Base-by-base conservation (phyloP, 495 filamentous ascomycete genomes). In the Aspergillus homomorphus region DNA sequence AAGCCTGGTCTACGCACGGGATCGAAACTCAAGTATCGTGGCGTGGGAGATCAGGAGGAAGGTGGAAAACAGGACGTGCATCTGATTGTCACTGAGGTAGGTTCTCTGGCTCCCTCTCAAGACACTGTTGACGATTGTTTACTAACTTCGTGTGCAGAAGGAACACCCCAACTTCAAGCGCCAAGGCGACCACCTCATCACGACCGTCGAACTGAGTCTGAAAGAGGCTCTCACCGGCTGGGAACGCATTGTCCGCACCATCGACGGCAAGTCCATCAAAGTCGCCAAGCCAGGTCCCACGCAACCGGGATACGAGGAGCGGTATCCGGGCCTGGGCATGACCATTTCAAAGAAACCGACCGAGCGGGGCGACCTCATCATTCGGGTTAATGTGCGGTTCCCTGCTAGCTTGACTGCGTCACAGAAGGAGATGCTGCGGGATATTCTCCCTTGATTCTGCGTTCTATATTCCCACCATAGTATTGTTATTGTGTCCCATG, bases 171-270 rank as follows among this genome's bases (percentile, higher is more conserved):
- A 86, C 54, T 96, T 90, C 78, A 85, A 79, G 54, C 90, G 95
- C 52, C 85, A 91, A 30, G 91, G 90, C 56, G 92, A 98, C 71
- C 87, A 97, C 73, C 79, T 98, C 16, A 73, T 87, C 51, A 82
- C 85, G 54, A 87, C 81, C 0, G 78, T 98, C 64, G 86, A 92
- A 2, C 74, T 98, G 14, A 85, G 85, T 41, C 82, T 98, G n/a
- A 97, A 96, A 69, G 94, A 98, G 76, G 91, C 94, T n/a, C 77
- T 98, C 21, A 96, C 92, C 0, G 94, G 94, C 55, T 98, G 94
- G 94, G 84, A 85, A 60, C 86, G 89, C 33, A 93, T 89, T 41
- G 81, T 98, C 18, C 84, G 84, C n/a, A 98, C 95, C 10, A 97
- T 98, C 58, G 94, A 98, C 65, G 89, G 88, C 59, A 93, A 91